Percentiles rank a stretch among this genome's conserved stretches.
These are phyloP conservation scores for Physcomitrium patens DNA, from an alignment of 225 moss, liverwort and hornwort genomes.

Conservation along the genomic window DNA sequence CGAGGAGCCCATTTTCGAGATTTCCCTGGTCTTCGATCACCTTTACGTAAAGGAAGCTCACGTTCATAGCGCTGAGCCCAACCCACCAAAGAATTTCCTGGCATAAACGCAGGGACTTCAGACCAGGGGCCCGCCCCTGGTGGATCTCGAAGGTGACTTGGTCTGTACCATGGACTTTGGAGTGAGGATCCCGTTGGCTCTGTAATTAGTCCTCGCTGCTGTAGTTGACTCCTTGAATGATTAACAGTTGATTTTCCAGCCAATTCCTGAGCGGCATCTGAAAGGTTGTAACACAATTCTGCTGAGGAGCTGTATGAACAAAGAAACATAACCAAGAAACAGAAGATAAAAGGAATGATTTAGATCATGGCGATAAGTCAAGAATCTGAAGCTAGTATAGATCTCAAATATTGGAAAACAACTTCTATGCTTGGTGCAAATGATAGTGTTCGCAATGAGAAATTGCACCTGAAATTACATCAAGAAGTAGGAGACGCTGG, in stretches of 20 bases:
- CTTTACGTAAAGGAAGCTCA: slow-evolving; percentile 66
- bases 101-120: slow-evolving; percentile 64
- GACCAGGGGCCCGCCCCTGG: slow-evolving; percentile 85
- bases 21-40: slow-evolving; percentile 60
- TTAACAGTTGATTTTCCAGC: slow-evolving; percentile 39
- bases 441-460: slow-evolving; percentile 13
- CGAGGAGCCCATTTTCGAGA: slow-evolving; percentile 82
- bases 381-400: slow-evolving; percentile 4
- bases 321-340: slow-evolving; percentile 17
- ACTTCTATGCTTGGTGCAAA: slow-evolving; percentile 11
- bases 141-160: slow-evolving; percentile 48
- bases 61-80: slow-evolving; percentile 90
- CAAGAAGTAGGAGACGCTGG: slow-evolving; percentile 89
- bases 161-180: slow-evolving; percentile 50
- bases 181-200: slow-evolving; percentile 46
- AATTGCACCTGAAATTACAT: slow-evolving; percentile 77
- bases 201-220: slow-evolving; percentile 43
- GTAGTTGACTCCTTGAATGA: slow-evolving; percentile 30
- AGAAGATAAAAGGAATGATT: slow-evolving; percentile 6
- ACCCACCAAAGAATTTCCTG: slow-evolving; percentile 60
- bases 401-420: slow-evolving; percentile 2
- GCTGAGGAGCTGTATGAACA: neutral
- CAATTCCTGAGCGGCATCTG: slow-evolving; percentile 85
- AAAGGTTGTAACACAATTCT: slow-evolving; percentile 23
- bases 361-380: slow-evolving; percentile 4